These are phyloP conservation scores for Stachybotrys echinatus DNA, from an alignment of 2,329 filamentous ascomycete genomes.

Conservation along the genomic window DNA sequence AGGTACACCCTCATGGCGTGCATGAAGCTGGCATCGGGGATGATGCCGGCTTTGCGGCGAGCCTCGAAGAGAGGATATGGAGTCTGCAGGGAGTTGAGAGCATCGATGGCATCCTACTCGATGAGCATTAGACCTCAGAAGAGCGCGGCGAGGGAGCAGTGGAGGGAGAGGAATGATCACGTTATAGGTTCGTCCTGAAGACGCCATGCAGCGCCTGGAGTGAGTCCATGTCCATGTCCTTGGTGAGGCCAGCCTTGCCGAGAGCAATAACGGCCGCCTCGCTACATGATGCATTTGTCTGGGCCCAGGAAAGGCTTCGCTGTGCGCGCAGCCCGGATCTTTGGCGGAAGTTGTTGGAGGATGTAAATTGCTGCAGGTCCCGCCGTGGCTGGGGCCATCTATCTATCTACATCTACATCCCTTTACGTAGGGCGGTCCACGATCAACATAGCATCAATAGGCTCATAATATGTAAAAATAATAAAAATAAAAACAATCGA, in stretches of 20 bases:
- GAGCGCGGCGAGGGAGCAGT: no score
- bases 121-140: not conserved
- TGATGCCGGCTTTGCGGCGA: constrained; percentile 67
- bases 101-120: constrained; percentile 71
- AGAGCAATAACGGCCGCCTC: constrained; percentile 16
- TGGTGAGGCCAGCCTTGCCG: constrained; percentile 10
- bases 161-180: no score
- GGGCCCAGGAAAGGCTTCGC: not conserved
- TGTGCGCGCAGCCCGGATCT: not conserved
- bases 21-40: constrained; percentile 64
- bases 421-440: no score
- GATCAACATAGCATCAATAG: no score
- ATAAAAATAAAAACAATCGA: no score
- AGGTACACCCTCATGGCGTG: constrained; percentile 78
- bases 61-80: constrained; percentile 78
- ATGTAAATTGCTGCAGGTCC: no score
- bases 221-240: constrained; percentile 8
- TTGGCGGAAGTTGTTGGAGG: not conserved
- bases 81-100: constrained; percentile 86
- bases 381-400: no score
- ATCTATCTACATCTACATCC: no score
- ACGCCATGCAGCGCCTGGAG: constrained; percentile 19
- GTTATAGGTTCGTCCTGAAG: constrained; percentile 25
- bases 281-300: constrained; percentile 27
- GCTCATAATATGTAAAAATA: no score